Evolutionary conservation across 768 basidiomycete genomes (phyloP).

Genomic region (Tylopilus felleus): DNA sequence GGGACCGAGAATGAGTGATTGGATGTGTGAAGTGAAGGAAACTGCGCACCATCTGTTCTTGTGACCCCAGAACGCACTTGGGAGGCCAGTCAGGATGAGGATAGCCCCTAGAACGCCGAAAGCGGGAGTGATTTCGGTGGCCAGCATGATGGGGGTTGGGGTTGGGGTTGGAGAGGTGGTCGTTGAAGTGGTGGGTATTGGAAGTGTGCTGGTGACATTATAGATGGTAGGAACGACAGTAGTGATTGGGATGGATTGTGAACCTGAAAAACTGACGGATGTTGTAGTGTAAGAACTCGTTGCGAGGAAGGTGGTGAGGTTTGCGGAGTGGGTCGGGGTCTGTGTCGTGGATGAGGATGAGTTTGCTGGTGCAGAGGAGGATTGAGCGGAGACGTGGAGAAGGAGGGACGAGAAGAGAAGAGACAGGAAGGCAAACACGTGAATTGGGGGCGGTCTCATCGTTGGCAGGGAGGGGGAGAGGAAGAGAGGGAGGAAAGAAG

Average conservation of each 20-base stretch:
- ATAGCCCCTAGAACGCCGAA: constrained; percentile 88
- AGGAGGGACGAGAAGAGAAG: constrained; percentile 31
- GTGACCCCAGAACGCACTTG: constrained; percentile 88
- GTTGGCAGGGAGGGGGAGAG: background rate
- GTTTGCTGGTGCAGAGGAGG: constrained; percentile 22
- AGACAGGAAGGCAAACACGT: constrained; percentile 10
- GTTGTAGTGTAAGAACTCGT: constrained; percentile 52
- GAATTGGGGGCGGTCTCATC: constrained; percentile 9
- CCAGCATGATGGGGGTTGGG: constrained; percentile 38
- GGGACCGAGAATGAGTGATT: constrained; percentile 14
- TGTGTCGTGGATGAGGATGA: background rate
- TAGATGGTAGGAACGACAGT: constrained; percentile 57
- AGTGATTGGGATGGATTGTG: constrained; percentile 46
- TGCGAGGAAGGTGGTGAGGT: constrained; percentile 52
- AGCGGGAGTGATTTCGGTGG: constrained; percentile 76
- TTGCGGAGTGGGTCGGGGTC: constrained; percentile 22
- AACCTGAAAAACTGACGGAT: constrained; percentile 45
- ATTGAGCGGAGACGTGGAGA: constrained; percentile 38
- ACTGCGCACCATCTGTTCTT: constrained; percentile 85
- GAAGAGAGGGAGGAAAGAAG: background rate
- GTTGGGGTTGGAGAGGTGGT: constrained; percentile 44
- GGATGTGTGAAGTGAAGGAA: background rate
- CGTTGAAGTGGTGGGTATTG: constrained; percentile 47
- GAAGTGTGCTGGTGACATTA: constrained; percentile 59
- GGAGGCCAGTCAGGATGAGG: constrained; percentile 85